Evolutionary conservation across 768 basidiomycete species (phyloP).

Genomic region (Lentinula lateritia): DNA sequence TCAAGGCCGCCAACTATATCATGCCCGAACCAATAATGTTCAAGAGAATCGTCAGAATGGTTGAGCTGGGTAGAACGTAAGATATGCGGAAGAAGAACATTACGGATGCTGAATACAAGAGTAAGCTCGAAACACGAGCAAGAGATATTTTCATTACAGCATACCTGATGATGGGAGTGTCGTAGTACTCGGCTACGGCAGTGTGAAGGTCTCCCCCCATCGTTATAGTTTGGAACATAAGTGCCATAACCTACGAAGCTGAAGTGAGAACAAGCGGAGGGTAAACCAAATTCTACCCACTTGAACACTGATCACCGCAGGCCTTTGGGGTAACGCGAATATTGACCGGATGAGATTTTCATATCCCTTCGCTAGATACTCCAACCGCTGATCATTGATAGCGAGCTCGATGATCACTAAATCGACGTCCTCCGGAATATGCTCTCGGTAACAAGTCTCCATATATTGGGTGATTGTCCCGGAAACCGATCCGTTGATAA

Average conservation of each 20-base stretch:
- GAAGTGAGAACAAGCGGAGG: too few species aligned
- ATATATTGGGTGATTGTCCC: not conserved
- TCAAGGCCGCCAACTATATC: not conserved
- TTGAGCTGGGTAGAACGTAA: not conserved
- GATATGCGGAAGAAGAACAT: not conserved
- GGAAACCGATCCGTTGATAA: not conserved
- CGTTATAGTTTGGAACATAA: not conserved
- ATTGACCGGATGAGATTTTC: not conserved
- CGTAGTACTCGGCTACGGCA: not conserved
- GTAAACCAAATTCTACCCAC: too few species aligned
- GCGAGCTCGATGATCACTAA: not conserved
- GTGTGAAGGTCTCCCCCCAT: slow-evolving; percentile 3
- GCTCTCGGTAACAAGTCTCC: slow-evolving; percentile 1
- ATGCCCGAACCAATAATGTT: not conserved
- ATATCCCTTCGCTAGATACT: not conserved
- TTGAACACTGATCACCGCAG: not conserved
- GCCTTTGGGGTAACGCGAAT: not conserved
- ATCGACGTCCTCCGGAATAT: not conserved
- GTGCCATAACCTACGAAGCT: not conserved
- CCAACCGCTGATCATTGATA: not conserved
- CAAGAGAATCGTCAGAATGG: not conserved
- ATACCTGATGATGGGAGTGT: slow-evolving; percentile 1
- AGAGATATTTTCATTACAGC: not conserved
- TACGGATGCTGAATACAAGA: not conserved
- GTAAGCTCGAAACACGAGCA: not conserved